These are phyloP conservation scores for Boletus rufocinnamomeus DNA, from an alignment of 768 basidiomycete species.

Conservation along the genomic window DNA sequence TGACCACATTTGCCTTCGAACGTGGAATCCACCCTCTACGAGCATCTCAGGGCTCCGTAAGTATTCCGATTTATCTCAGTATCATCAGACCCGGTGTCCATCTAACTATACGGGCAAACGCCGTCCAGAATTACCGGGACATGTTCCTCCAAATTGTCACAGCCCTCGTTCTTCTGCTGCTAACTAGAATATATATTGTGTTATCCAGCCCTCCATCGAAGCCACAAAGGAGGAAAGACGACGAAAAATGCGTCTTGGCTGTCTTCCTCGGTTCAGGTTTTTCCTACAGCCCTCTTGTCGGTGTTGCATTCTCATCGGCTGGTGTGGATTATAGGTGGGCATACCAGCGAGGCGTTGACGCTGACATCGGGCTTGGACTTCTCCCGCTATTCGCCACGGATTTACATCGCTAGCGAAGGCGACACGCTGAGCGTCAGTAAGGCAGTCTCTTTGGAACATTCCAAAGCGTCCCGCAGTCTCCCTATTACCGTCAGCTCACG, in stretches of 20 bases:
- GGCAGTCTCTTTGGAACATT: constrained; percentile 62
- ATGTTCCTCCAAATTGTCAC: constrained; percentile 20
- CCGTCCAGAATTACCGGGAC: neutral
- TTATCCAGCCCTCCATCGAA: constrained; percentile 16
- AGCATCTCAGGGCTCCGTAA: neutral
- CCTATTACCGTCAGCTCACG: constrained; percentile 19
- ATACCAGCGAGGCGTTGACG: constrained; percentile 84
- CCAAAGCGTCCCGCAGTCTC: constrained; percentile 13
- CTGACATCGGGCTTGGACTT: constrained; percentile 76
- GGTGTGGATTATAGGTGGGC: constrained; percentile 66
- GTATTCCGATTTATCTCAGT: neutral
- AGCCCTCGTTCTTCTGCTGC: constrained; percentile 15
- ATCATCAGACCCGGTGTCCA: neutral
- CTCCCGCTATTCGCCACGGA: constrained; percentile 69
- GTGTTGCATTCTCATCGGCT: constrained; percentile 7
- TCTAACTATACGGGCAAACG: neutral
- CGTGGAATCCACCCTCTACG: neutral
- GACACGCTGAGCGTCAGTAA: constrained; percentile 78
- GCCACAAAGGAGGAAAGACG: constrained; percentile 12
- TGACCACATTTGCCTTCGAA: neutral
- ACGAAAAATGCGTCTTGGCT: constrained; percentile 54
- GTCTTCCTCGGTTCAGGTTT: constrained; percentile 94
- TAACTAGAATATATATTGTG: constrained; percentile 23
- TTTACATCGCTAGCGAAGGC: constrained; percentile 80
- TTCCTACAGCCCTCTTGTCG: constrained; percentile 21